Evolutionary conservation across 2,329 filamentous ascomycete genomes (phyloP), one percentile per base, ranked within the genome.

Genomic region (Pseudogymnoascus destructans): DNA sequence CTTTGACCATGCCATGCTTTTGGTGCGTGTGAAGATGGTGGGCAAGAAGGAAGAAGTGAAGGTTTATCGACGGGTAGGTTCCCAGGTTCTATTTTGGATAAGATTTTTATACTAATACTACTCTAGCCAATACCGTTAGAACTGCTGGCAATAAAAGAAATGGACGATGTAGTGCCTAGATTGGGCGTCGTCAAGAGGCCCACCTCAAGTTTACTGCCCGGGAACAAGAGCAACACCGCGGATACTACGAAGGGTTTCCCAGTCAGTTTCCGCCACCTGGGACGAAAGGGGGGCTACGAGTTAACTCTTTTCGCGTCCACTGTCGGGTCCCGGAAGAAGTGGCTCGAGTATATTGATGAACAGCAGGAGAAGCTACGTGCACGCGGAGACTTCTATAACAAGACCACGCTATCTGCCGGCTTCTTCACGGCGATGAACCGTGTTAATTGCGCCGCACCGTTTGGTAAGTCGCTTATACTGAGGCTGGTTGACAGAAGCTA

Each of bases 41-140:
- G 95, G 93, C 70, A 97, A 97, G 75, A 82, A 82, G 42, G 93
- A 98, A 70, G 92, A 97, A 69, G 85, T 95, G 61, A 93, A 95
- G 69, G 93, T 95, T 0, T 97, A 97, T 72, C 83, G 90, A 66
- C 89, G 83, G 62, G 77, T 78, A 70, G 71, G 74, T 69, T 32
- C 57, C 6, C 10, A 15, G 0, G 21, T 52, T 38, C 49, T n/a
- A 27, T 55, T 3, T 23, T 13, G 30, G 8, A 15, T 36, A 55
- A 5, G 23, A 27, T 15, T 30, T 38, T 32, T 19, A 25, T 2
- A 54, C 59, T 64, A 58, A 64, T 60, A 15, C 36, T 8, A 38
- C 11, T 56, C 19, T 60, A 91, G 75, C 93, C 93, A 0, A 98
- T 98, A 64, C 93, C 93, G 11, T 75, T 98, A 30, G 93, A 98